Evolutionary conservation across 306 rosid species (phyloP).

Genomic region (Corylus avellana): DNA sequence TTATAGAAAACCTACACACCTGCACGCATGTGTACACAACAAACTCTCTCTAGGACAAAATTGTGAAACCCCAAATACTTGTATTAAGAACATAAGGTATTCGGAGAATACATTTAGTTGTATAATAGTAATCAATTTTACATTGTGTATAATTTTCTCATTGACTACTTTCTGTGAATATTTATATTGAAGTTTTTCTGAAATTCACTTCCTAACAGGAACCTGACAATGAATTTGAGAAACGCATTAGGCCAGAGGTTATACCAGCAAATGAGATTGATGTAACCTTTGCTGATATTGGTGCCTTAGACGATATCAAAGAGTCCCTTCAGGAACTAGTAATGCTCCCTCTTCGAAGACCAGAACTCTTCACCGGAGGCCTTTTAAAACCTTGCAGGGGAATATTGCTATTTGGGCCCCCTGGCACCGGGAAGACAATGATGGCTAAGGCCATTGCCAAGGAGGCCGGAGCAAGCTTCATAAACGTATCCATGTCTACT

Average conservation of each 20-base stretch:
- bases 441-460: constrained; percentile 94
- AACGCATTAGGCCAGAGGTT: constrained; percentile 92
- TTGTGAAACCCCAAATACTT: background rate
- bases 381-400: constrained; percentile 95
- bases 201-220: constrained; percentile 45
- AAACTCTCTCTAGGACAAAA: background rate
- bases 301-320: constrained; percentile 84
- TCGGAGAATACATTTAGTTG: background rate
- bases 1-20: background rate
- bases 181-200: constrained; percentile 17
- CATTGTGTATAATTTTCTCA: background rate
- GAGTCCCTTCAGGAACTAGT: constrained; percentile 98
- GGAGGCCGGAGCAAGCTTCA: constrained; percentile 98
- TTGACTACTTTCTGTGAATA: background rate
- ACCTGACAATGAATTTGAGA: constrained; percentile 93
- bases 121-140: background rate
- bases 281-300: constrained; percentile 83
- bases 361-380: constrained; percentile 95
- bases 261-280: constrained; percentile 80
- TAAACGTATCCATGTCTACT: constrained; percentile 96
- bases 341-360: constrained; percentile 93
- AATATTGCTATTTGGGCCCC: constrained; percentile 89
- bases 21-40: background rate
- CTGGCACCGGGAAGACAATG: constrained; percentile 99
- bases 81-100: background rate